Conservation (phyloP, 768 basidiomycete genomes). For the Suillus occidentalis region DNA sequence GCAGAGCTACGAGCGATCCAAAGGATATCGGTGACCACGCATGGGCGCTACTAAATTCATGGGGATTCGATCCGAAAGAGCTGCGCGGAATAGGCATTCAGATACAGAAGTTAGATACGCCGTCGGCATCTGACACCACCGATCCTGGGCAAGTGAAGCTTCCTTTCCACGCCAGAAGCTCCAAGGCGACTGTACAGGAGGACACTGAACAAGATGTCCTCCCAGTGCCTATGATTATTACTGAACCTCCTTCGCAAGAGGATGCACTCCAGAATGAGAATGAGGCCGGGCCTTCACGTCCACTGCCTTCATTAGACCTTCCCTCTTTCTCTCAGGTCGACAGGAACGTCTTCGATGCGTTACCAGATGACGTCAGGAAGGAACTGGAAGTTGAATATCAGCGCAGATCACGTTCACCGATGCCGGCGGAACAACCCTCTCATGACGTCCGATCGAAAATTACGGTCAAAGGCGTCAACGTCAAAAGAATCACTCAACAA, state of each 20-base stretch:
- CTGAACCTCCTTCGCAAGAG: slow-evolving; percentile 37
- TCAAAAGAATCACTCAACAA: slow-evolving; percentile 61
- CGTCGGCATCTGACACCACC: slow-evolving; percentile 29
- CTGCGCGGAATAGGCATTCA: slow-evolving; percentile 92
- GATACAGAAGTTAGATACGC: slow-evolving; percentile 80
- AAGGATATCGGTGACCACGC: slow-evolving; percentile 73
- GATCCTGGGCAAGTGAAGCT: slow-evolving; percentile 60
- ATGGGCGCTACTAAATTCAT: slow-evolving; percentile 69
- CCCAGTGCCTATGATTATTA: slow-evolving; percentile 20
- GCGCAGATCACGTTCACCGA: slow-evolving; percentile 57
- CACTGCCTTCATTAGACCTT: slow-evolving; percentile 37
- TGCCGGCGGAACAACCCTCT: slow-evolving; percentile 20
- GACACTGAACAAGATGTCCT: slow-evolving; percentile 3
- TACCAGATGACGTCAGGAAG: slow-evolving; percentile 66
- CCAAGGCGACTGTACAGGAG: neutral
- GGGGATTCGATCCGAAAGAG: slow-evolving; percentile 80
- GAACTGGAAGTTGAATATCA: slow-evolving; percentile 70
- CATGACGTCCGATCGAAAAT: slow-evolving; percentile 14
- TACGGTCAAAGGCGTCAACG: slow-evolving; percentile 40
- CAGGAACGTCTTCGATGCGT: slow-evolving; percentile 62
- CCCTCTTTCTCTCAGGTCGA: slow-evolving; percentile 81
- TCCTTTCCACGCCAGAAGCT: slow-evolving; percentile 45
- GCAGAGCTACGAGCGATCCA: slow-evolving; percentile 71
- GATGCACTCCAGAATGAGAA: slow-evolving; percentile 14
- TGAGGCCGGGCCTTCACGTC: slow-evolving; percentile 8